phyloP scores from a whole-genome alignment of 495 filamentous ascomycete genomes.

The Hypoxylon lienhwacheense region DNA sequence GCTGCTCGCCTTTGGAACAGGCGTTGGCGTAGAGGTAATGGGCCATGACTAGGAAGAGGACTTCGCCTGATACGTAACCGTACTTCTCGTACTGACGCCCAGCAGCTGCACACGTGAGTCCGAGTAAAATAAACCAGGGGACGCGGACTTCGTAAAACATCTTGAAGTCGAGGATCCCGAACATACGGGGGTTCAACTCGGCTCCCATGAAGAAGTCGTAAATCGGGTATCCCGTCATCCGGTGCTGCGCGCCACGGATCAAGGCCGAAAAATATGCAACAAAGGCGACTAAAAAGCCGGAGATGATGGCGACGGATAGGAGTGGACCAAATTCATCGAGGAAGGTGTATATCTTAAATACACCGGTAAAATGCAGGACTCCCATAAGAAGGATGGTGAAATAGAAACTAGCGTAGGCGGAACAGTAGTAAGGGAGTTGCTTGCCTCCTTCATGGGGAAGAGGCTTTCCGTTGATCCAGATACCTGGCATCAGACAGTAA shows the following conservation, averaged over 20 bases:
- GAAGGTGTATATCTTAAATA: conserved; percentile 90
- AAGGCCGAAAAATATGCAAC: conserved; percentile 84
- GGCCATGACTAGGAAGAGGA: conserved; percentile 85
- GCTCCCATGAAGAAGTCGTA: conserved; percentile 99
- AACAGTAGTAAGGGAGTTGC: conserved; percentile 92
- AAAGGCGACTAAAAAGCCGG: conserved; percentile 77
- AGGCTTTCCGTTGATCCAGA: conserved; percentile 81
- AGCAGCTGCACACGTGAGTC: conserved; percentile 74
- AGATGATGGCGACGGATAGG: conserved; percentile 86
- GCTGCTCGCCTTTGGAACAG: conserved; percentile 93
- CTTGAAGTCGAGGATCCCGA: conserved; percentile 93
- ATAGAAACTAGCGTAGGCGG: conserved; percentile 84
- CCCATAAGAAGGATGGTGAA: conserved; percentile 70
- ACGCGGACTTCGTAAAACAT: conserved; percentile 99
- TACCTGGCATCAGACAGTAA: conserved; percentile 83
- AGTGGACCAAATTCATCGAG: conserved; percentile 95
- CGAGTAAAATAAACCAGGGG: conserved; percentile 92
- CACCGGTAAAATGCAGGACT: conserved; percentile 72
- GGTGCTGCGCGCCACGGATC: conserved; percentile 75
- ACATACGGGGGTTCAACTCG: conserved; percentile 94
- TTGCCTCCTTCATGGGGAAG: conserved; percentile 78
- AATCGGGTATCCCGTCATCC: conserved; percentile 88
- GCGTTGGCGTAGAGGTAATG: conserved; percentile 97
- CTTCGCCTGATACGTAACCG: conserved; percentile 89
- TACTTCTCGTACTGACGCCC: conserved; percentile 85